Conservation (phyloP, 257 asterid species). For the Ajuga chamaepitys region DNA sequence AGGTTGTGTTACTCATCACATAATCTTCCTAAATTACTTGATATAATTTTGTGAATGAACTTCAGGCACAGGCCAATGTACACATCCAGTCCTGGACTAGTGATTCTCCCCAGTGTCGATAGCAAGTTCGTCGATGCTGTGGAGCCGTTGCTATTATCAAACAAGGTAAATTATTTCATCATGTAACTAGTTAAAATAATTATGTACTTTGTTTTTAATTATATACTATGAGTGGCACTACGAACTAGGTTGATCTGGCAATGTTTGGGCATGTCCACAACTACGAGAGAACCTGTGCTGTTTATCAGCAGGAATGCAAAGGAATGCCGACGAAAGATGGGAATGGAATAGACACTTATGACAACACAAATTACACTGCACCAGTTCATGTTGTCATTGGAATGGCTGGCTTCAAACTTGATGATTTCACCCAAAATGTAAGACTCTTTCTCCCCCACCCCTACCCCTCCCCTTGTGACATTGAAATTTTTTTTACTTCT, state of each 20-base stretch:
- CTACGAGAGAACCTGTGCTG: slow-evolving; percentile 80
- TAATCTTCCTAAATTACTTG: too few relatives aligned
- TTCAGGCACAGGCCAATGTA: slow-evolving; percentile 92
- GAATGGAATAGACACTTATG: slow-evolving; percentile 48
- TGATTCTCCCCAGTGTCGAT: slow-evolving; percentile 38
- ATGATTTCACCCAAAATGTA: slow-evolving; percentile 46
- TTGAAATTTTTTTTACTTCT: neutral
- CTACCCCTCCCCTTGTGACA: neutral
- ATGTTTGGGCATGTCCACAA: slow-evolving; percentile 90
- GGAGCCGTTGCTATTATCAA: slow-evolving; percentile 59
- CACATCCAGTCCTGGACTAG: slow-evolving; percentile 25
- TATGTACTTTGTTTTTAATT: too few relatives aligned
- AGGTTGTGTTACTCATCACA: too few relatives aligned
- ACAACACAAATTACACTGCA: slow-evolving; percentile 51
- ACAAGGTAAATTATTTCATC: slow-evolving; percentile 34
- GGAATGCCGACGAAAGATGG: slow-evolving; percentile 54
- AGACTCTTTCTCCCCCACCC: neutral
- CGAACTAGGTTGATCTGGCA: slow-evolving; percentile 59
- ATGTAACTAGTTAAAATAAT: neutral
- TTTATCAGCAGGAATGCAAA: slow-evolving; percentile 48
- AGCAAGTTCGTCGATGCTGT: slow-evolving; percentile 43
- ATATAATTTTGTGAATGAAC: neutral
- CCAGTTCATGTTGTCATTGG: slow-evolving; percentile 82
- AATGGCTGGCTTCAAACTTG: slow-evolving; percentile 84
- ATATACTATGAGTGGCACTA: neutral